These are phyloP conservation scores for Lentinula boryana DNA, from an alignment of 768 basidiomycete species.

Conservation along the genomic window DNA sequence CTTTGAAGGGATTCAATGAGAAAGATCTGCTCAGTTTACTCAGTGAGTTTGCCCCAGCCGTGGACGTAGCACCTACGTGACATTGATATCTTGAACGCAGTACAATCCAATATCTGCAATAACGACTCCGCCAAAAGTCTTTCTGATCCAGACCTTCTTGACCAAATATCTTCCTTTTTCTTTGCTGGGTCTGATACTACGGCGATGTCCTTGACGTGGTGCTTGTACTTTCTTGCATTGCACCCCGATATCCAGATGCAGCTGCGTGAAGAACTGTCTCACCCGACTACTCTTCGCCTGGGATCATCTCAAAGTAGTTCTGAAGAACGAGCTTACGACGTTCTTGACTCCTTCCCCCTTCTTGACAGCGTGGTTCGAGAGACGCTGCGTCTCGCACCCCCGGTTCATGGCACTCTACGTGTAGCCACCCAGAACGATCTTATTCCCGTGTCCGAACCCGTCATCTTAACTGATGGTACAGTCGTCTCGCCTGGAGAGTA, in stretches of 20 bases:
- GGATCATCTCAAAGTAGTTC: slow-evolving; percentile 8
- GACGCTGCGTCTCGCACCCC: slow-evolving; percentile 47
- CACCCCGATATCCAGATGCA: slow-evolving; percentile 48
- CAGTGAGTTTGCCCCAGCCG: slow-evolving; percentile 23
- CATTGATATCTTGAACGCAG: slow-evolving; percentile 23
- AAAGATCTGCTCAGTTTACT: slow-evolving; percentile 45
- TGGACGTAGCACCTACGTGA: neutral
- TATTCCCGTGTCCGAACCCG: slow-evolving; percentile 44
- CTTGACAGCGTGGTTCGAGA: slow-evolving; percentile 56
- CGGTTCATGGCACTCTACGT: slow-evolving; percentile 53
- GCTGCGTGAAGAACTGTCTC: slow-evolving; percentile 45
- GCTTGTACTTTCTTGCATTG: slow-evolving; percentile 48
- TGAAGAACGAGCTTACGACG: slow-evolving; percentile 12
- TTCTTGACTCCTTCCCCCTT: slow-evolving; percentile 38
- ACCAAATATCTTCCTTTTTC: slow-evolving; percentile 61
- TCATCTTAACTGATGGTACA: slow-evolving; percentile 34
- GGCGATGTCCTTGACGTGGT: slow-evolving; percentile 52
- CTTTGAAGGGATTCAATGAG: slow-evolving; percentile 22
- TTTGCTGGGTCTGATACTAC: slow-evolving; percentile 61
- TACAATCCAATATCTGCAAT: slow-evolving; percentile 50
- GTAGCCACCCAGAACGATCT: slow-evolving; percentile 46
- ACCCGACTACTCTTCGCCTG: slow-evolving; percentile 6
- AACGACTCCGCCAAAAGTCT: slow-evolving; percentile 35
- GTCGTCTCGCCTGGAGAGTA: slow-evolving; percentile 26
- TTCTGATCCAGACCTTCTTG: slow-evolving; percentile 56